These are phyloP conservation scores for Hericium erinaceus DNA, from an alignment of 768 basidiomycete species.

Conservation along the genomic window DNA sequence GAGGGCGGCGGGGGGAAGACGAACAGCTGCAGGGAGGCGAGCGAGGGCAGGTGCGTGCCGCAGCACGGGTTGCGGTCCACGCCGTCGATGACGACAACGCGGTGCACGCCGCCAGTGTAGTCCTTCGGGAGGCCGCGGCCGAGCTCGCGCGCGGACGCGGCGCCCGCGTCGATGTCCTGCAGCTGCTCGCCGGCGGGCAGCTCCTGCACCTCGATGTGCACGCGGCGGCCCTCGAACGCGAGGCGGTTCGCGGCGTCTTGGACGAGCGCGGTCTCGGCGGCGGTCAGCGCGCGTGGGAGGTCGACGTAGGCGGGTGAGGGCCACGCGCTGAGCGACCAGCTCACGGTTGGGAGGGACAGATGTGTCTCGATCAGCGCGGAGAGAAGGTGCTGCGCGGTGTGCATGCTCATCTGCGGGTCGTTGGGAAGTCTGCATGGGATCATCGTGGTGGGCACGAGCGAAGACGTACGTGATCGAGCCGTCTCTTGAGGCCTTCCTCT, in stretches of 20 bases:
- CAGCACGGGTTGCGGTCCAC: slow-evolving; percentile 82
- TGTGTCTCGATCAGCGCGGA: slow-evolving; percentile 68
- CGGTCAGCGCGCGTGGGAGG: slow-evolving; percentile 56
- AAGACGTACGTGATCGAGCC: slow-evolving; percentile 62
- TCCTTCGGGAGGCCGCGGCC: slow-evolving; percentile 58
- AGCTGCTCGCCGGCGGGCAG: slow-evolving; percentile 29
- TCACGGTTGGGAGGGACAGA: slow-evolving; percentile 59
- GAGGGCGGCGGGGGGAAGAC: slow-evolving; percentile 56
- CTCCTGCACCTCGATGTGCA: slow-evolving; percentile 70
- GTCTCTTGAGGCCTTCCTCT: slow-evolving; percentile 48
- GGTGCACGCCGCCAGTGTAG: slow-evolving; percentile 66
- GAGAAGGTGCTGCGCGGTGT: slow-evolving; percentile 77
- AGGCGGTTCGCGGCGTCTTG: slow-evolving; percentile 57
- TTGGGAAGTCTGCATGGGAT: neutral
- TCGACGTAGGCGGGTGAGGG: slow-evolving; percentile 73
- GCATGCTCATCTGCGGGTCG: slow-evolving; percentile 60
- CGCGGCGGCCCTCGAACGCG: slow-evolving; percentile 58
- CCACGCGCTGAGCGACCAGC: slow-evolving; percentile 68
- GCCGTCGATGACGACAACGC: slow-evolving; percentile 78
- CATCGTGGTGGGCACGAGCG: neutral
- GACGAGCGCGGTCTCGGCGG: slow-evolving; percentile 50
- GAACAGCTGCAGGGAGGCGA: slow-evolving; percentile 67
- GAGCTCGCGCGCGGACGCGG: slow-evolving; percentile 40
- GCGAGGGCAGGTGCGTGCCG: slow-evolving; percentile 74
- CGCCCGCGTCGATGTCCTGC: slow-evolving; percentile 19